These are phyloP conservation scores for Euryodendron excelsum DNA, from an alignment of 148 eudicot species.

Conservation along the genomic window DNA sequence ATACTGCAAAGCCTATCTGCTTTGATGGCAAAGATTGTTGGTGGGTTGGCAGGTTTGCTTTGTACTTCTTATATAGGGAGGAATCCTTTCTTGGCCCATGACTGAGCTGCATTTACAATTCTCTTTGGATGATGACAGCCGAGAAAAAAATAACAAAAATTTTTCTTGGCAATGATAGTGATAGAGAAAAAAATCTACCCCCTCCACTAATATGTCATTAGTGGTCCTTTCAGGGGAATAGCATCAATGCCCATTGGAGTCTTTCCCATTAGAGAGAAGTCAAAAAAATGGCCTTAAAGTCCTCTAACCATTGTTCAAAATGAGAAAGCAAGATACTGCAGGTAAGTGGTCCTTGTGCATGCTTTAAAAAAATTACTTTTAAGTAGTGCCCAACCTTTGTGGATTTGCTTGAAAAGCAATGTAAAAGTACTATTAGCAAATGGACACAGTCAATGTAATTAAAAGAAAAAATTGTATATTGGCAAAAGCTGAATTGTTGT, in stretches of 20 bases:
- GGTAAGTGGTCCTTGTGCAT: not conserved
- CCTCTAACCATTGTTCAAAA: not conserved
- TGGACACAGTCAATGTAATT: not conserved
- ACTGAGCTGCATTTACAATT: not conserved
- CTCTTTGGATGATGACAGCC: not conserved
- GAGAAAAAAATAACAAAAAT: not conserved
- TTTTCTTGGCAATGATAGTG: not conserved
- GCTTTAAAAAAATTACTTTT: no score
- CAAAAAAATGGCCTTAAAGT: not conserved
- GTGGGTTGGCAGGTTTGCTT: constrained; percentile 9
- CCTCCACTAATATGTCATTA: not conserved
- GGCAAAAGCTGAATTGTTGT: constrained; percentile 8
- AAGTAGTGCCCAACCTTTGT: not conserved
- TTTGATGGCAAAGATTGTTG: not conserved
- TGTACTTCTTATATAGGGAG: constrained; percentile 24
- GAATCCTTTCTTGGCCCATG: not conserved
- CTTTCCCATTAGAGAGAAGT: not conserved
- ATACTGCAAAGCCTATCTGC: not conserved
- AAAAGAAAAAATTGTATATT: not conserved
- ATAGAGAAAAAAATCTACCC: not conserved
- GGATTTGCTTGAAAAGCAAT: not conserved
- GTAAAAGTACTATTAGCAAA: not conserved
- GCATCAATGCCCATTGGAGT: not conserved
- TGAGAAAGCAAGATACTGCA: not conserved
- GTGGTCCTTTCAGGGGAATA: constrained; percentile 9